Percentiles rank a stretch among this genome's conserved stretches.
These are phyloP conservation scores for Hemileccinum impolitum DNA, from an alignment of 768 basidiomycete species.

Conservation along the genomic window DNA sequence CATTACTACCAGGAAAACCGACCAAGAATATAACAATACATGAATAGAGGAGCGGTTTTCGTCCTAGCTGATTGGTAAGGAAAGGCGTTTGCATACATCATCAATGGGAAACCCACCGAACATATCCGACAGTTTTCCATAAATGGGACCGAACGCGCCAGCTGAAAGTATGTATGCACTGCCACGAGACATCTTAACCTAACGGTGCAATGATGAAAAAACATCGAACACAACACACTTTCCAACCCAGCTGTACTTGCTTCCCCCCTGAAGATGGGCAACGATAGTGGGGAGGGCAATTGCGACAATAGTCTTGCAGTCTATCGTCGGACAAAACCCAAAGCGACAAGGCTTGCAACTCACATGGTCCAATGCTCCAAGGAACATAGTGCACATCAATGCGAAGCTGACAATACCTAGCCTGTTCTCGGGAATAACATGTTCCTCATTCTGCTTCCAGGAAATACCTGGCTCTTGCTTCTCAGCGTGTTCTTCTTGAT, in stretches of 20 bases:
- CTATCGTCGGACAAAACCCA: background rate
- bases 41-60: constrained; percentile 67
- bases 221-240: constrained; percentile 39
- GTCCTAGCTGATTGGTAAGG: constrained; percentile 33
- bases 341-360: background rate
- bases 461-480: constrained; percentile 37
- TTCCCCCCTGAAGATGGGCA: constrained; percentile 55
- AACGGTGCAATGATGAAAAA: too few relatives aligned
- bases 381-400: constrained; percentile 24
- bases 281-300: constrained; percentile 74
- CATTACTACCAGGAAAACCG: constrained; percentile 13
- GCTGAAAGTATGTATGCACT: constrained; percentile 75
- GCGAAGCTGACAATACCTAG: constrained; percentile 22
- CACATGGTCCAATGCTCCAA: constrained; percentile 57
- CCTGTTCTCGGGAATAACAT: constrained; percentile 41
- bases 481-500: background rate
- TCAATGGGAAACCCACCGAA: constrained; percentile 24
- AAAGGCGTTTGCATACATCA: background rate
- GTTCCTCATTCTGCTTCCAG: constrained; percentile 50
- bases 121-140: constrained; percentile 72
- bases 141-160: constrained; percentile 62
- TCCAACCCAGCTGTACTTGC: constrained; percentile 68
- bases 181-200: background rate
- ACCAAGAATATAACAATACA: constrained; percentile 67
- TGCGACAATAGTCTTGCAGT: constrained; percentile 53